These are phyloP conservation scores for Tetrahymena elliotti DNA, from an alignment of 73 alveolate genomes.

Conservation along the genomic window DNA sequence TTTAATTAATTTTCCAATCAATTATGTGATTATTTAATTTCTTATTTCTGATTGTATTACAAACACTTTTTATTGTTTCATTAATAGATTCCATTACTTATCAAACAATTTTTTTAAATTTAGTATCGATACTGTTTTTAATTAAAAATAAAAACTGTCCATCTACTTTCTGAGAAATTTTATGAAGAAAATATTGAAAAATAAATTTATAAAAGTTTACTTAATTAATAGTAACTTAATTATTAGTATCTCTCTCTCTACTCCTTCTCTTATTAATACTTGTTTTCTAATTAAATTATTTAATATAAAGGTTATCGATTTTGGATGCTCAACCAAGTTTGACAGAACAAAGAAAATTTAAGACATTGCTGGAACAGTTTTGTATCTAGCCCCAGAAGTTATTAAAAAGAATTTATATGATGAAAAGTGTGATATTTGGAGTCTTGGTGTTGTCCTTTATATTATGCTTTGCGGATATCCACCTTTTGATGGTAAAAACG, in stretches of 20 bases:
- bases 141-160: too few relatives aligned
- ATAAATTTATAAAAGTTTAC: not conserved
- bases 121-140: too few relatives aligned
- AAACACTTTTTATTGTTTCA: too few relatives aligned
- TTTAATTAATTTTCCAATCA: not conserved
- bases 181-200: too few relatives aligned
- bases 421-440: slow-evolving; percentile 92
- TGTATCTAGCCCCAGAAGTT: slow-evolving; percentile 53
- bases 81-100: too few relatives aligned
- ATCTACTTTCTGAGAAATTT: too few relatives aligned
- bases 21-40: too few relatives aligned
- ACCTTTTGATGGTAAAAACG: slow-evolving; percentile 93
- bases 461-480: slow-evolving; percentile 85
- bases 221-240: not conserved
- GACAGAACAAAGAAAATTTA: slow-evolving; percentile 57
- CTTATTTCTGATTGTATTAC: too few relatives aligned
- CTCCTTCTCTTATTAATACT: not conserved
- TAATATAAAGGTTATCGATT: slow-evolving; percentile 81
- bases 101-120: too few relatives aligned
- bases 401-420: slow-evolving; percentile 27
- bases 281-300: not conserved
- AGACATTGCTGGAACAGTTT: slow-evolving; percentile 76
- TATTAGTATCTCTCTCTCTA: too few relatives aligned
- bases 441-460: slow-evolving; percentile 91
- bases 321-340: slow-evolving; percentile 66